Evolutionary conservation across 805 yeast genomes (phyloP), one percentile per base, ranked within the genome.

Genomic region (Blastobotrys attinorum): DNA sequence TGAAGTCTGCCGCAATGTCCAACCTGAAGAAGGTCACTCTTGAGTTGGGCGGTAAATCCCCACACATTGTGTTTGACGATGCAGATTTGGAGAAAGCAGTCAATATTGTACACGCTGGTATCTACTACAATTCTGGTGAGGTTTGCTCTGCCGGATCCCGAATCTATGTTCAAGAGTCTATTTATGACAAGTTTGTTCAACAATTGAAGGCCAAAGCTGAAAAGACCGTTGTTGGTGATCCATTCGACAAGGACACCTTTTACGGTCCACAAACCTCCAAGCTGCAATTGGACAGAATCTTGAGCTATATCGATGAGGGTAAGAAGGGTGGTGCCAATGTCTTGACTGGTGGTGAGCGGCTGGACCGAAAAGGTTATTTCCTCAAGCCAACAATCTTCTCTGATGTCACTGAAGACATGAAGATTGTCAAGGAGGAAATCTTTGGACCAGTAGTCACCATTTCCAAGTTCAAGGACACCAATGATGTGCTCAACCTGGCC

Each of bases 21-120:
- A 77, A 78, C 65, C 73, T 89, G 66, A 87, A 88, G 73, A 86
- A 84, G 65, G 88, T 89, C 48, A 88, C 96, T 36, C 74, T 89
- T 60, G 97, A 89, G 70, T 79, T 88, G 53, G 97, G 97, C 61
- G 97, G 97, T 60, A 89, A 89, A 70, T 87, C 96, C 16, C 96
- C 97, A 56, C 79, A 83, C 62, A 80, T 89, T 55, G 82, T 89
- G 37, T 86, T 83, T 62, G 80, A 81, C 56, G 97, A 89, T 59
- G 92, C 94, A 39, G 79, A 89, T 62, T 59, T 89, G 43, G 81
- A 82, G 37, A 71, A 71, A 57, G 86, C 97, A 42, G 81, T 86
- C 38, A 72, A 80, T 51, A 74, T 77, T 70, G 79, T 86, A 51
- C 72, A 84, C 39, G 62, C 74, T 43, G 96, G 96, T 63, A 85